phyloP scores from a whole-genome alignment of 2,329 filamentous ascomycete species.

The Fusarium sp. region DNA sequence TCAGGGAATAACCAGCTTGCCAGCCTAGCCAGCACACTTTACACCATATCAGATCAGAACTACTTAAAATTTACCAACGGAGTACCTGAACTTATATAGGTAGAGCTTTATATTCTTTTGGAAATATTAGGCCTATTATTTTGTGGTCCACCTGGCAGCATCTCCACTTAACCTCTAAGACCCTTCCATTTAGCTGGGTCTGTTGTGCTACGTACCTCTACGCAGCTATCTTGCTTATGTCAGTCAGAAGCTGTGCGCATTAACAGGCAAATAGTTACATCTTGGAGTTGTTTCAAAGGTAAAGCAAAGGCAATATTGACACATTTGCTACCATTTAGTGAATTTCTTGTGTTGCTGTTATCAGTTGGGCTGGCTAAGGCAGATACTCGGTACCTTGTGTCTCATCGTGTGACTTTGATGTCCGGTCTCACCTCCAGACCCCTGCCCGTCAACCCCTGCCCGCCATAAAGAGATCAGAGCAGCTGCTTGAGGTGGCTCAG shows the following conservation, averaged over 20 bases:
- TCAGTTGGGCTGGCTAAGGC: neutral
- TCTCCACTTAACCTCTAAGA: constrained; percentile 13
- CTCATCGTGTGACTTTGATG: constrained; percentile 20
- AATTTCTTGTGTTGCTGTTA: constrained; percentile 10
- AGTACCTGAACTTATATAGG: no score
- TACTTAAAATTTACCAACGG: no score
- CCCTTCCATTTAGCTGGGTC: neutral
- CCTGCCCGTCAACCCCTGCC: constrained; percentile 19
- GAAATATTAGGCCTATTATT: no score
- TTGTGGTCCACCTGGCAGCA: neutral
- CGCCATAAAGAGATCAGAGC: no score
- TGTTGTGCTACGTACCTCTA: neutral
- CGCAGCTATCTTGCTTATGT: neutral
- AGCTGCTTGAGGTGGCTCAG: neutral
- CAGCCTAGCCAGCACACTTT: no score
- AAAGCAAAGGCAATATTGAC: neutral
- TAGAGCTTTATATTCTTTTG: no score
- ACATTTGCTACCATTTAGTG: neutral
- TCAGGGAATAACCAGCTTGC: no score
- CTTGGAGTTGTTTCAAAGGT: neutral
- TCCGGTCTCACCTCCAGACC: constrained; percentile 18
- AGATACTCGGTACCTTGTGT: neutral
- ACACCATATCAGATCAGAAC: no score
- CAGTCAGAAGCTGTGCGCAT: neutral
- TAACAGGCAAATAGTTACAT: neutral